Conservation (phyloP, 1,139 yeast species). For the Geotrichum restrictum region DNA sequence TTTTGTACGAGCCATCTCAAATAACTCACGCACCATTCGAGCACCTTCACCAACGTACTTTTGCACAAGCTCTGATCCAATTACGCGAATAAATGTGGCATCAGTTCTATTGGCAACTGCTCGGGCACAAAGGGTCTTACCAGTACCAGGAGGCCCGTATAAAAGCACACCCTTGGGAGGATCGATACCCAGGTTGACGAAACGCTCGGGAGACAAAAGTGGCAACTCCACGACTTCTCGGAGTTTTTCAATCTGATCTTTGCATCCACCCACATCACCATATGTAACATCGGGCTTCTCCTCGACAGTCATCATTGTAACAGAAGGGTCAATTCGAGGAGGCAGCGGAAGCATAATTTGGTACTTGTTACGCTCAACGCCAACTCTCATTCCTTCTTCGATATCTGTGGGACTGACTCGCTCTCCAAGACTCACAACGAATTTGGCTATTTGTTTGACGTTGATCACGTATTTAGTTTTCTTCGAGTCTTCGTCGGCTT, state of each 20-base stretch:
- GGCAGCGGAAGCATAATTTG: conserved; percentile 96
- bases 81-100: conserved; percentile 95
- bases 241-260: conserved; percentile 93
- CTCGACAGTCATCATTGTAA: conserved; percentile 99
- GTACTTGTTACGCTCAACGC: conserved; percentile 95
- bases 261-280: conserved; percentile 94
- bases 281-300: conserved; percentile 88
- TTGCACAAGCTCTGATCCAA: conserved; percentile 96
- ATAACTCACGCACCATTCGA: conserved; percentile 95
- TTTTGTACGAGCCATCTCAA: conserved; percentile 97
- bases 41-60: conserved; percentile 99
- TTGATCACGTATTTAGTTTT: conserved; percentile 91
- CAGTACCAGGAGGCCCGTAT: conserved; percentile 99
- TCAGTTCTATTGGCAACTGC: conserved; percentile 99
- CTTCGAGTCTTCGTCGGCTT: conserved; percentile 61
- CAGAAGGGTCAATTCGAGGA: conserved; percentile 94
- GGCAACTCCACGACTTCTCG: conserved; percentile 98
- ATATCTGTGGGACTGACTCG: conserved; percentile 97
- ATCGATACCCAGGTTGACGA: conserved; percentile 92
- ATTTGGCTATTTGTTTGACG: conserved; percentile 95
- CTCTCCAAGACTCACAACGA: conserved; percentile 89
- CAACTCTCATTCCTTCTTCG: conserved; percentile 99
- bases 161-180: conserved; percentile 96
- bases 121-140: conserved; percentile 94
- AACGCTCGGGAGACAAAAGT: conserved; percentile 87